A percentile compares a stretch with the other conserved stretches of the same genome.
Conservation (phyloP, 2,329 filamentous ascomycete genomes). For the Aspergillus thermomutatus region DNA sequence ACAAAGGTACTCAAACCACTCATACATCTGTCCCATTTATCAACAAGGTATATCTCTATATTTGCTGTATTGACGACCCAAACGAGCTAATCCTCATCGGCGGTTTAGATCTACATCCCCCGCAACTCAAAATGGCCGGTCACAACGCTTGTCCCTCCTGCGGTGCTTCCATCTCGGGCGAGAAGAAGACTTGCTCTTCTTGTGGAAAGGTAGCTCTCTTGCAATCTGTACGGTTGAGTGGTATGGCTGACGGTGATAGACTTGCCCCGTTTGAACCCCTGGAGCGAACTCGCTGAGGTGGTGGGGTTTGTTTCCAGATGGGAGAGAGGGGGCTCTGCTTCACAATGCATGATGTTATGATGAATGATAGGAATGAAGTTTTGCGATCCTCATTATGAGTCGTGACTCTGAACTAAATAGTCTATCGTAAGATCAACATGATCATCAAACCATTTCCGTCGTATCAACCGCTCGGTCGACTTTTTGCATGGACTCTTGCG, state of each 20-base stretch:
- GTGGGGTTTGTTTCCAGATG: neutral
- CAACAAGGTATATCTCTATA: neutral
- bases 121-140: slow-evolving; percentile 16
- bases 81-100: neutral
- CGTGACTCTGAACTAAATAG: neutral
- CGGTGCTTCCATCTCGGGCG: slow-evolving; percentile 21
- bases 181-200: slow-evolving; percentile 26
- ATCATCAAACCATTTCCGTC: slow-evolving; percentile 10
- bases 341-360: neutral
- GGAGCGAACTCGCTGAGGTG: neutral
- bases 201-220: slow-evolving; percentile 25
- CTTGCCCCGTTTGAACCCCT: slow-evolving; percentile 17
- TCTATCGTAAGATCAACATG: neutral
- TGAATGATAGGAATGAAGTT: neutral
- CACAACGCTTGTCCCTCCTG: slow-evolving; percentile 27
- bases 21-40: neutral
- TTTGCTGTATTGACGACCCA: neutral
- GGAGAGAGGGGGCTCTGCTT: neutral
- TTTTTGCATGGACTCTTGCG: neutral
- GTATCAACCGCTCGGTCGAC: slow-evolving; percentile 2
- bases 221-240: neutral
- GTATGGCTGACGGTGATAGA: slow-evolving; percentile 9
- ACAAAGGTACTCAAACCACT: neutral
- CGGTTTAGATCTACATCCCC: neutral
- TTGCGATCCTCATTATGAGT: neutral